Percentiles rank a stretch among this genome's conserved stretches.
phyloP scores from a whole-genome alignment of 805 yeast genomes.

The Candida railenensis region DNA sequence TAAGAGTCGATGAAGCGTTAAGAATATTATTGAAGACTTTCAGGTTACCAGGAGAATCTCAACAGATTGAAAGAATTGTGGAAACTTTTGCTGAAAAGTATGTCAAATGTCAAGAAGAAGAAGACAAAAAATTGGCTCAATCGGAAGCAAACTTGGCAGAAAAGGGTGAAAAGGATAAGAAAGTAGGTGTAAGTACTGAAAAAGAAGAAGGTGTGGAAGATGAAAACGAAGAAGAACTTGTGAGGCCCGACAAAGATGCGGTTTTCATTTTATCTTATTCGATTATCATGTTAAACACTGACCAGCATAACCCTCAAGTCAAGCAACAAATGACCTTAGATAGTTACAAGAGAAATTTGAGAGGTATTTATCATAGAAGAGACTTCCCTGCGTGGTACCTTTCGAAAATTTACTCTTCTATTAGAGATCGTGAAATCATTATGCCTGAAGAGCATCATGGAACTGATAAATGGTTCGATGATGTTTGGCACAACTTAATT shows the following conservation, averaged over 20 bases:
- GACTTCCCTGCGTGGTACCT: conserved; percentile 88
- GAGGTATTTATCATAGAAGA: conserved; percentile 72
- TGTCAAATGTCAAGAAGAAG: conserved; percentile 56
- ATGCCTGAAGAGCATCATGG: conserved; percentile 98
- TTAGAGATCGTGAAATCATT: conserved; percentile 82
- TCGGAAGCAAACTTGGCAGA: conserved; percentile 6
- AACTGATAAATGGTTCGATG: conserved; percentile 89
- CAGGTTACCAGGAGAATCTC: conserved; percentile 96
- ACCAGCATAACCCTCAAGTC: conserved; percentile 87
- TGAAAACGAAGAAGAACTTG: conserved; percentile 37
- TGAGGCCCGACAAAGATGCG: conserved; percentile 78
- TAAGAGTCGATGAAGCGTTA: conserved; percentile 91
- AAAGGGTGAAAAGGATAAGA: background rate
- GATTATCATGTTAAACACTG: conserved; percentile 91
- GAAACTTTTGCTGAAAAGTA: conserved; percentile 84
- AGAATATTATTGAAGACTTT: conserved; percentile 78
- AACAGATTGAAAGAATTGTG: conserved; percentile 89
- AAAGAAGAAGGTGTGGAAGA: conserved; percentile 10
- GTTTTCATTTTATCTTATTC: conserved; percentile 90
- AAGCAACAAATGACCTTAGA: conserved; percentile 88
- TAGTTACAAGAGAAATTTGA: conserved; percentile 73
- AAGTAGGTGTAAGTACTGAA: background rate
- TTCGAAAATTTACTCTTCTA: conserved; percentile 75
- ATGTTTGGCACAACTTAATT: conserved; percentile 72
- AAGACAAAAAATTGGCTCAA: conserved; percentile 19